Percentiles rank a stretch among this genome's conserved stretches.
Conservation (phyloP, 345 rosid species). For the Hypericum androsaemum region DNA sequence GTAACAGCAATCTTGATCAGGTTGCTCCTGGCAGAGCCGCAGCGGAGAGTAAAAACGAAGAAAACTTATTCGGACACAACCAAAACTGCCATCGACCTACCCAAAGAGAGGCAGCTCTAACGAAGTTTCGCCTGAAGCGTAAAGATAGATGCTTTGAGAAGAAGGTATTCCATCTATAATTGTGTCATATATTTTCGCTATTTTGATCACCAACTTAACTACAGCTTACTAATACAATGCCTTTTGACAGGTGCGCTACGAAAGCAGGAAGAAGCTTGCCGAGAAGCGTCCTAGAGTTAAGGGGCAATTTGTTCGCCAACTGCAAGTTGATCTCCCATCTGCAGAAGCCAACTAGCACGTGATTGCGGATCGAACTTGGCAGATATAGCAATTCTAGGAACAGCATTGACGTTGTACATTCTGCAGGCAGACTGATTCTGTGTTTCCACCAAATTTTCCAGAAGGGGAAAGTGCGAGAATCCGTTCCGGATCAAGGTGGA, state of each 20-base stretch:
- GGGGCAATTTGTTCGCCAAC: conserved; percentile 70
- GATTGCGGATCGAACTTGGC: too few species aligned
- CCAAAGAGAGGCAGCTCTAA: conserved; percentile 84
- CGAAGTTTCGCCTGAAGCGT: conserved; percentile 81
- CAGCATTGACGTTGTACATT: background rate
- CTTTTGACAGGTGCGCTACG: conserved; percentile 55
- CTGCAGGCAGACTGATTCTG: background rate
- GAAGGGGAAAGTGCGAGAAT: too few species aligned
- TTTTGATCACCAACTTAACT: background rate
- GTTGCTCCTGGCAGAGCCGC: conserved; percentile 23
- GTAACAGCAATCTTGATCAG: conserved; percentile 42
- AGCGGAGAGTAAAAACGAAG: conserved; percentile 46
- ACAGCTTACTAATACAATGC: background rate
- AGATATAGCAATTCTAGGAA: conserved; percentile 5
- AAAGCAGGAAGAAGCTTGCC: conserved; percentile 65
- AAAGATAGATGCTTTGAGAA: conserved; percentile 91
- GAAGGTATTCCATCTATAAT: conserved; percentile 38
- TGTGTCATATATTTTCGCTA: background rate
- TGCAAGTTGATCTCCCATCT: conserved; percentile 12
- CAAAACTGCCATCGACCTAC: conserved; percentile 38
- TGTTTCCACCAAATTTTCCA: too few species aligned
- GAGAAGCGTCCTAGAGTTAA: conserved; percentile 68
- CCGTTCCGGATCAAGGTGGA: too few species aligned
- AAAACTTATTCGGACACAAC: conserved; percentile 19
- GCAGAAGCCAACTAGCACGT: conserved; percentile 21